phyloP scores from a whole-genome alignment of 2,329 filamentous ascomycete species.

The Colletotrichum falcatum region DNA sequence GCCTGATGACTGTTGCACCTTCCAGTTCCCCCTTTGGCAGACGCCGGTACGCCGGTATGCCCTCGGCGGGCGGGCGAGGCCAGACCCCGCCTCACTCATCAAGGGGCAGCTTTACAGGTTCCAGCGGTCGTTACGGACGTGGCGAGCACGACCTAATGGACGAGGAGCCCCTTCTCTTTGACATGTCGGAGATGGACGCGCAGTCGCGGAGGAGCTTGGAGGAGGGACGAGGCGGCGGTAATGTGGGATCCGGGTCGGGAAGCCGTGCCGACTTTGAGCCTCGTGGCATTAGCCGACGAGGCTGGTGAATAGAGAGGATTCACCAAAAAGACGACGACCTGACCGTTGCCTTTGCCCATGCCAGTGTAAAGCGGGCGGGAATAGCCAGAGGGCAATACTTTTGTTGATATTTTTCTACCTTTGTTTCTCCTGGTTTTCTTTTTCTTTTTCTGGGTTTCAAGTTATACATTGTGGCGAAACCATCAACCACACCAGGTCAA shows the following conservation, averaged over 20 bases:
- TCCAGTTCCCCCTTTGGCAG: constrained; percentile 61
- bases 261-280: constrained; percentile 56
- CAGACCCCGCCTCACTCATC: constrained; percentile 59
- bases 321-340: neutral
- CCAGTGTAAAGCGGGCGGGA: neutral
- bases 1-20: constrained; percentile 54
- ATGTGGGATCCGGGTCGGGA: constrained; percentile 51
- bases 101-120: constrained; percentile 60
- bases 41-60: constrained; percentile 60
- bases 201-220: constrained; percentile 70
- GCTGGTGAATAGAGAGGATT: constrained; percentile 49
- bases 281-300: constrained; percentile 51
- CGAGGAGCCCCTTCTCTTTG: constrained; percentile 78
- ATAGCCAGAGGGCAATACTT: neutral
- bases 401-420: too few relatives aligned
- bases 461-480: neutral
- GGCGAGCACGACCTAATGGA: constrained; percentile 66
- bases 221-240: constrained; percentile 58
- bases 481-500: neutral
- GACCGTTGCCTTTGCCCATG: neutral
- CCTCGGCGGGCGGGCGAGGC: constrained; percentile 49
- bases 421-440: neutral
- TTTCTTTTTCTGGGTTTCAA: neutral
- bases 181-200: constrained; percentile 77
- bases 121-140: constrained; percentile 52